Base-by-base conservation (phyloP, 495 filamentous ascomycete genomes). In the Hypoxylon lienhwacheense region DNA sequence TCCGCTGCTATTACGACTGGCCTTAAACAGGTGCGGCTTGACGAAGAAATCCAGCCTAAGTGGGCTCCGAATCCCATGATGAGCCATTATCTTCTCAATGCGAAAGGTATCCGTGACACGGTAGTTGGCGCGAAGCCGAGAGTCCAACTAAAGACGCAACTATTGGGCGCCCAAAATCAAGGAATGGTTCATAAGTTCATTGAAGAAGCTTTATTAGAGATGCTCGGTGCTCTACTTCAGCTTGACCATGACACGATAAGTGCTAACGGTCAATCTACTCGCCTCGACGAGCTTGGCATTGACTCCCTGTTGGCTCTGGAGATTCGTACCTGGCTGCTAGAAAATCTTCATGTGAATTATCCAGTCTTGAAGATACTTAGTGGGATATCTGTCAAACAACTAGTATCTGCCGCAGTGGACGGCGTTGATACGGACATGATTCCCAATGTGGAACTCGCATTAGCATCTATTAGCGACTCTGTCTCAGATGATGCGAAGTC, bases 301-400 rank as follows among this genome's bases (percentile, higher is more conserved):
- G 55, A 64, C 47, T 53, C 65, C 31, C 28, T 64, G 5, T 52
- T 76, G 0, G 75, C 77, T 0, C 68, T 77, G 1, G 72, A 74
- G 17, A 47, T 77, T 0, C 69, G 74, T 0, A 43, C 58, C 0
- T 80, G 77, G 77, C 67, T 76, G 22, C 59, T 59, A 21, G 73
- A 72, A 41, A 57, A 65, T 5, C 28, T 77, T 0, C 52, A 64
- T 0, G 61, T 67, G 7, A 70, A 81, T 28, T 49, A 81, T 1
- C 71, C 78, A 0, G 76, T 80, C 0, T 66, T 82, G 39, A 77
- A 81, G 61, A 71, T 81, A 11, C 24, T 82, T 0, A 58, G 68
- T 3, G 72, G 70, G 0, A 45, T 42, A 1, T 67, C 70, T 6
- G 63, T 77, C 15, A 7, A 6, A 0, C 47, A 60, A 12, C 34